Conservation (phyloP, 345 rosid species). For the Diplotaxis tenuifolia region DNA sequence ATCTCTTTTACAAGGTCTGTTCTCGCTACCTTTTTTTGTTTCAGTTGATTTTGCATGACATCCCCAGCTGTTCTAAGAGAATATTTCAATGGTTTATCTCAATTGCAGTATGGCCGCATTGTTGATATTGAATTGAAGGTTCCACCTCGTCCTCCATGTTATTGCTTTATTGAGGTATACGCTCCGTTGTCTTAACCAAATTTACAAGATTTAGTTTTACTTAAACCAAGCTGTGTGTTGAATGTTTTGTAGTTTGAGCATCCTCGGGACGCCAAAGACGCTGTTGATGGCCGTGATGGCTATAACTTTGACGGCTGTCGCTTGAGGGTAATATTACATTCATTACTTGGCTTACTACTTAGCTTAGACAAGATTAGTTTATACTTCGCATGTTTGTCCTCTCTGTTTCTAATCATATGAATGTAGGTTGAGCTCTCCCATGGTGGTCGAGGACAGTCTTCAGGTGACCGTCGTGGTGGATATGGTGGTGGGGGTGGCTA, state of each 20-base stretch:
- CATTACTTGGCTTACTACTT: background rate
- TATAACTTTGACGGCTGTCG: slow-evolving; percentile 78
- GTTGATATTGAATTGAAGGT: slow-evolving; percentile 90
- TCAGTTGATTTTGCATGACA: background rate
- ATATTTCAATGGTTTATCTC: background rate
- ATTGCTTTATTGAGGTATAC: slow-evolving; percentile 97
- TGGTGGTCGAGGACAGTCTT: slow-evolving; percentile 88
- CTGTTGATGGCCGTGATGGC: slow-evolving; percentile 81
- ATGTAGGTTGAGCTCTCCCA: slow-evolving; percentile 97
- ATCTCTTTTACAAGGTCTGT: no score
- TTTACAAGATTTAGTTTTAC: background rate
- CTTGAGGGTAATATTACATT: slow-evolving; percentile 48
- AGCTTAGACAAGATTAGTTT: background rate
- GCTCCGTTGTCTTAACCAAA: background rate
- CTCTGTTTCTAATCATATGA: slow-evolving; percentile 15
- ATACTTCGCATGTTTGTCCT: background rate
- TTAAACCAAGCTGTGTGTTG: slow-evolving; percentile 15
- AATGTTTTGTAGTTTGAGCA: slow-evolving; percentile 63
- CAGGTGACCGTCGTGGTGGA: slow-evolving; percentile 72
- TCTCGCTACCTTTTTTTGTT: no score
- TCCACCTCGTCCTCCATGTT: slow-evolving; percentile 94
- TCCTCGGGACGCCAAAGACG: slow-evolving; percentile 72
- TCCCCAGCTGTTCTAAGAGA: background rate
- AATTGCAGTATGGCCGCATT: slow-evolving; percentile 79
- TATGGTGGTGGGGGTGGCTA: slow-evolving; percentile 39